phyloP scores from a whole-genome alignment of 2,329 filamentous ascomycete genomes.

The Paraconiothyrium brasiliense region DNA sequence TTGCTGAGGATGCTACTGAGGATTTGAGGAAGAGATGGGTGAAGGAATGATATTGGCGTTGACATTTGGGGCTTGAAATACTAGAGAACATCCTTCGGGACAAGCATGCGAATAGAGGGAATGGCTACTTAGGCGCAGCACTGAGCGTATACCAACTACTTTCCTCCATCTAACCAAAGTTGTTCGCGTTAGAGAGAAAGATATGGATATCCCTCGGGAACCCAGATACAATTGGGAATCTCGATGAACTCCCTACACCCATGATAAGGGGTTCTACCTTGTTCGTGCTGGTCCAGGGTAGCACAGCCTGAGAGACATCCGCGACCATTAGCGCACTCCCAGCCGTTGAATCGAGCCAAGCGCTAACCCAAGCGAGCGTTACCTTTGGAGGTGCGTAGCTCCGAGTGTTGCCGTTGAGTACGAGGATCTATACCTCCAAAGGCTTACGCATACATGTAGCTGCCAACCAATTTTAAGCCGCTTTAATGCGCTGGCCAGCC shows the following conservation, averaged over 20 bases:
- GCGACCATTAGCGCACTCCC: background rate
- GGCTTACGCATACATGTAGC: slow-evolving; percentile 1
- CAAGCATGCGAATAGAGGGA: background rate
- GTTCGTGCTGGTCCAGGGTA: background rate
- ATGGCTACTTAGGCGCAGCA: no score
- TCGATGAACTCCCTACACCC: no score
- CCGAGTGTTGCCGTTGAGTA: background rate
- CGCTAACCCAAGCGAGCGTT: slow-evolving; percentile 6
- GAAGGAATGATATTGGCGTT: background rate
- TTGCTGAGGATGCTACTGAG: slow-evolving; percentile 34
- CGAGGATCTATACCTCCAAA: slow-evolving; percentile 12
- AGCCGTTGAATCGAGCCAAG: background rate
- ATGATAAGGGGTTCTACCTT: no score
- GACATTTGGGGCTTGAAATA: background rate
- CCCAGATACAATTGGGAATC: no score
- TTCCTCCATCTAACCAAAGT: no score
- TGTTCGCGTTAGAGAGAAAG: no score
- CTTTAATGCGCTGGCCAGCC: background rate
- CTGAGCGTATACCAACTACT: background rate
- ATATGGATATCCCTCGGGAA: no score
- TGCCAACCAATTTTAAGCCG: no score
- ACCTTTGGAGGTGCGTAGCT: slow-evolving; percentile 11
- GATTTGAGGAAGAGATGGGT: slow-evolving; percentile 16
- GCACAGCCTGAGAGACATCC: background rate
- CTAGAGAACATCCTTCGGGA: slow-evolving; percentile 4